A percentile compares a stretch with the other conserved stretches of the same genome.
Evolutionary conservation across 1,139 yeast species (phyloP).

Genomic region (Arxiozyma bovina): DNA sequence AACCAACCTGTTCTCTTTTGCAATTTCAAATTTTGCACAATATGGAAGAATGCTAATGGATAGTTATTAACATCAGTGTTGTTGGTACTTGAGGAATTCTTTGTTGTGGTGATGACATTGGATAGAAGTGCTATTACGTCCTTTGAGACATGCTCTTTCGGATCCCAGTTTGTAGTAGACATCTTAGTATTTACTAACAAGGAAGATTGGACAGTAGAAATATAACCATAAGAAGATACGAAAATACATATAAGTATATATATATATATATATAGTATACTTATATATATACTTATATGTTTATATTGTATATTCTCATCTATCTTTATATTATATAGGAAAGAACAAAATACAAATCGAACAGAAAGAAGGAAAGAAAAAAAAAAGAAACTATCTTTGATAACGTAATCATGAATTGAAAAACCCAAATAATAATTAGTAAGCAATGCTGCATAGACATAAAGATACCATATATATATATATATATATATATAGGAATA

Average conservation of each 20-base stretch:
- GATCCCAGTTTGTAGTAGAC: slow-evolving; percentile 19
- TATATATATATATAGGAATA: slow-evolving; percentile 1
- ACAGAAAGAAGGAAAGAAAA: too few relatives aligned
- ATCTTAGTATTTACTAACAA: not conserved
- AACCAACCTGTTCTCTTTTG: slow-evolving; percentile 94
- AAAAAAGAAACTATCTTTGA: too few relatives aligned
- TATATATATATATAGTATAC: too few relatives aligned
- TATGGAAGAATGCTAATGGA: slow-evolving; percentile 65
- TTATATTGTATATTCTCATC: not conserved
- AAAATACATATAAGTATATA: too few relatives aligned
- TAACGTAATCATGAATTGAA: too few relatives aligned
- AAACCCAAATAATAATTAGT: too few relatives aligned
- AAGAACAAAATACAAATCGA: too few relatives aligned
- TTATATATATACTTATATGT: not conserved
- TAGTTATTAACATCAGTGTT: slow-evolving; percentile 21
- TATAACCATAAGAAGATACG: too few relatives aligned
- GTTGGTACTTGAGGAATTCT: slow-evolving; percentile 22
- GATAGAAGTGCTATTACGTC: slow-evolving; percentile 16
- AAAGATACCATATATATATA: too few relatives aligned
- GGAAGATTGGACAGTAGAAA: too few relatives aligned
- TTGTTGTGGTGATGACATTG: slow-evolving; percentile 7
- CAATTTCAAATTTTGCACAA: slow-evolving; percentile 63
- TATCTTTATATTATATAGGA: not conserved
- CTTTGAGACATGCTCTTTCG: slow-evolving; percentile 25
- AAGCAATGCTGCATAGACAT: too few relatives aligned